Base-by-base conservation (phyloP, 257 asterid genomes). In the Avicennia marina region DNA sequence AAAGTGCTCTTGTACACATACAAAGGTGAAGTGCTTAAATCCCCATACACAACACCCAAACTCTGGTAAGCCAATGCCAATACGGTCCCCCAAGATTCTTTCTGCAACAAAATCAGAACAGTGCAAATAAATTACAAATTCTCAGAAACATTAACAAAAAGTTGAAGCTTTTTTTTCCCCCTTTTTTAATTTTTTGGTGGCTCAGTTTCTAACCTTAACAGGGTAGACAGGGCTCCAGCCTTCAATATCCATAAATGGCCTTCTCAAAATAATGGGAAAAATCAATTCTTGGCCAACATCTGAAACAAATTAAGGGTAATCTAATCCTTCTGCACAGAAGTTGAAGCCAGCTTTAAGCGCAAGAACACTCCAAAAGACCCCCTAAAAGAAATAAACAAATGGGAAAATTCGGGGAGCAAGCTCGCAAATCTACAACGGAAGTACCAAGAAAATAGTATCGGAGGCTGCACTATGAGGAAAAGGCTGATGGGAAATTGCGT, bases 1-100 rank as follows among this genome's bases (percentile, higher is more conserved):
- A 91, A 91, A 27, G 98, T 88, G 63, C 96, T 91, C 70, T 82
- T 91, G 88, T 88, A 91, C 0, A 91, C 98, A 74, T 88, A 91
- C 34, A 91, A 24, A 50, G 98, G 98, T 1, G 98, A 91, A 73
- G 96, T 91, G 65, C 95, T 81, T 64, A 88, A 81, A 83, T 91
- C 98, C 15, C 98, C 98, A 73, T 91, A 91, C 0, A 91, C 98
- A 47, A 91, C 96, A 8, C 98, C 98, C 27, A 91, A 72, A 38
- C 96, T 91, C 82, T 91, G 98, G 58, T 85, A 91, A 25, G 98
- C 95, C 66, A 91, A 56, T 44, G 88, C 82, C 75, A 91, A 58
- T 4, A 85, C 83, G 2, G 94, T 80, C 73, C 78, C 78, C 96
- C 98, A 85, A 43, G 98, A 91, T 55, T 83, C 88, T 53, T 60